Conservation (phyloP, 2,329 filamentous ascomycete species). For the Colletotrichum sp. region DNA sequence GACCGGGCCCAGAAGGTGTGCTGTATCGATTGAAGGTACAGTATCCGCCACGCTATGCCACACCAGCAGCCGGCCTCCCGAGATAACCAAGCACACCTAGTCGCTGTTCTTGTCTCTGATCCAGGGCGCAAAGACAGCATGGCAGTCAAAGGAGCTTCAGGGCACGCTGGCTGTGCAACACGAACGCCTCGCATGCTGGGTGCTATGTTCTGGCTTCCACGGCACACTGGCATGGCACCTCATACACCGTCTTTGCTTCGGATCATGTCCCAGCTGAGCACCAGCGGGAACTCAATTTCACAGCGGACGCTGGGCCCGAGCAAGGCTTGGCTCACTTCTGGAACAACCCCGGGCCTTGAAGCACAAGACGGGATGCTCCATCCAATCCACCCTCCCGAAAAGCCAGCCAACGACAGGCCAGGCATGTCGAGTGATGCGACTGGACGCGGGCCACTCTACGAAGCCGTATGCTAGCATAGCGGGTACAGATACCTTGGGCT, state of each 20-base stretch:
- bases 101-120: not conserved
- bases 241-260: slow-evolving; percentile 17
- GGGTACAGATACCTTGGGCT: not conserved
- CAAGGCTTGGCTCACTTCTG: slow-evolving; percentile 14
- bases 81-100: not conserved
- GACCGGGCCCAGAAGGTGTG: not conserved
- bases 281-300: slow-evolving; percentile 20
- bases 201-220: not conserved
- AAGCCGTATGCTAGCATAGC: not conserved
- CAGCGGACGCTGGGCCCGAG: slow-evolving; percentile 7
- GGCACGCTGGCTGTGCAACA: not conserved
- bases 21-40: not conserved
- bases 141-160: not conserved
- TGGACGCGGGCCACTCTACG: not conserved
- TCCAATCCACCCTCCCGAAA: slow-evolving; percentile 14
- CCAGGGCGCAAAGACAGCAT: not conserved
- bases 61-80: not conserved
- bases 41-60: not conserved
- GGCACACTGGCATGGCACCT: not conserved
- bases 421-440: slow-evolving; percentile 15
- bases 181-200: not conserved
- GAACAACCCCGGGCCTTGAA: slow-evolving; percentile 16
- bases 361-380: slow-evolving; percentile 13
- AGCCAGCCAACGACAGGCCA: slow-evolving; percentile 14
- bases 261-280: slow-evolving; percentile 18